Conservation (phyloP, 192 early-diverging fungal species). For the Backusella circina region DNA sequence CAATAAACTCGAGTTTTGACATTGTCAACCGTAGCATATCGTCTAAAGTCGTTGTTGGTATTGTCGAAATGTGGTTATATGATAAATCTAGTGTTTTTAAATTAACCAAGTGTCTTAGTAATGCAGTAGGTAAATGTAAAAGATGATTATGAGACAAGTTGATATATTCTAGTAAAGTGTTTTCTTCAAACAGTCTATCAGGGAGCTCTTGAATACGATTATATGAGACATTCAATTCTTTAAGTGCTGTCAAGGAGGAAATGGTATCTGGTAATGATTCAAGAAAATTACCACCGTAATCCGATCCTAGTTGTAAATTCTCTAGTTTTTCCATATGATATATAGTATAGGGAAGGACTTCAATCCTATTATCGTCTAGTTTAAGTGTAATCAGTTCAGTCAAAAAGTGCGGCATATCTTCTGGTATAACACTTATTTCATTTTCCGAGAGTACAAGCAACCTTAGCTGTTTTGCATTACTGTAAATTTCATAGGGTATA, state of each 20-base stretch:
- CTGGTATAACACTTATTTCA: neutral
- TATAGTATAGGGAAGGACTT: neutral
- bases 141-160: neutral
- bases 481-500: conserved; percentile 8
- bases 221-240: neutral
- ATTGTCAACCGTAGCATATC: neutral
- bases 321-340: neutral
- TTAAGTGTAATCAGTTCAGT: neutral
- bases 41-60: neutral
- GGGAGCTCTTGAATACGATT: neutral
- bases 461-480: neutral
- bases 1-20: neutral
- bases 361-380: neutral
- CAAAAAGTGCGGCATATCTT: conserved; percentile 8
- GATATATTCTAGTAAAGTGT: neutral
- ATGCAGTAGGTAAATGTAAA: neutral
- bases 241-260: neutral
- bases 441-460: conserved; percentile 1
- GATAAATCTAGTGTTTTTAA: neutral
- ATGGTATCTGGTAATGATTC: neutral
- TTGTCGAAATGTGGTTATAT: neutral
- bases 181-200: neutral
- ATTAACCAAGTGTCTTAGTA: neutral
- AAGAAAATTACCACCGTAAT: neutral
- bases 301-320: neutral